Base-by-base conservation (phyloP, 1,139 yeast species). In the Blastobotrys ciferrii region DNA sequence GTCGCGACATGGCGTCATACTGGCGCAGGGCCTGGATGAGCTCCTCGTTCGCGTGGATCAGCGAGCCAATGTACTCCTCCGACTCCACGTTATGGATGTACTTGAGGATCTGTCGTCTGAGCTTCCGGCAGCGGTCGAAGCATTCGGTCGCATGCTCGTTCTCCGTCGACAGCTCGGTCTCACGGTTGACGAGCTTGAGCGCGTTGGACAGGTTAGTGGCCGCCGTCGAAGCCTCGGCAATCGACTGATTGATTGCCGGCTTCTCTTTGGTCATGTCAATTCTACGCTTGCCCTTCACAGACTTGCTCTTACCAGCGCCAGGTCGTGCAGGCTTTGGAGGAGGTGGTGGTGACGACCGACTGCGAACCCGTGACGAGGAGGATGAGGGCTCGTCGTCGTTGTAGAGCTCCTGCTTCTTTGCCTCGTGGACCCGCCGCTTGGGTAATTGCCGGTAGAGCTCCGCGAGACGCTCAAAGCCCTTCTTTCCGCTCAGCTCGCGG, bases 41-140 rank as follows among this genome's bases (percentile, higher is more conserved):
- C 61, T 85, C 91, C 60, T 92, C 98, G 64, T 92, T 92, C 44
- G 96, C 95, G 55, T 80, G 84, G 52, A 92, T 80, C 57, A 92
- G 74, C 45, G 91, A 78, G 7, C 97, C 98, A 58, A 92, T 70
- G 56, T 83, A 85, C 62, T 87, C 96, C 56, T 89, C 97, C 39
- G 75, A 75, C 38, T 85, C 85, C 37, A 88, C 87, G 50, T 81
- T 75, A 67, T 92, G 98, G 55, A 92, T 74, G 64, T 89, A 89
- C 56, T 88, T 74, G 58, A 92, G 73, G 14, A 92, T 81, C 58
- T 80, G 81, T 53, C 95, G 77, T 65, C 98, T 79, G 49, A 86
- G 77, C 15, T 78, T 73, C 57, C 94, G 80, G 60, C 96, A 88
- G 62, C 81, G 77, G 48, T 85, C 82, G 64, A 89, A 91, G 48